Evolutionary conservation across 1,139 yeast genomes (phyloP).

Genomic region (Pneumocystis murina): DNA sequence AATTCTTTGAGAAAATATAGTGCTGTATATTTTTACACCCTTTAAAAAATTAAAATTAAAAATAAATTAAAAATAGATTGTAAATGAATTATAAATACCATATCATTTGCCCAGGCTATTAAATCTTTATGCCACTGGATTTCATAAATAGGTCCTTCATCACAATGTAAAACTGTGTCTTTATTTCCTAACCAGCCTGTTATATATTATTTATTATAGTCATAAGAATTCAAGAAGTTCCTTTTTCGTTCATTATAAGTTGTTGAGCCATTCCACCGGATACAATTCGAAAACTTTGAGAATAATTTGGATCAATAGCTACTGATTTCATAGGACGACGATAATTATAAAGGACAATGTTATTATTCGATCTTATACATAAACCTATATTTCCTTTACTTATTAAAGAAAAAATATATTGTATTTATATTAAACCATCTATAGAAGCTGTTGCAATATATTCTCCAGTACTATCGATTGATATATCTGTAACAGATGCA

Average conservation of each 20-base stretch:
- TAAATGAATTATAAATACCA: conserved; percentile 26
- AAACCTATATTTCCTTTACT: conserved; percentile 6
- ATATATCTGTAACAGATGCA: conserved; percentile 62
- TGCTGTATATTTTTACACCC: conserved; percentile 16
- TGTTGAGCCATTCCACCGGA: conserved; percentile 90
- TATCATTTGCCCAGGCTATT: conserved; percentile 72
- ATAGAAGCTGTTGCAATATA: conserved; percentile 11
- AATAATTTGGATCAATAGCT: conserved; percentile 58
- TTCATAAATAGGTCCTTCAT: conserved; percentile 59
- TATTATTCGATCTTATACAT: conserved; percentile 3
- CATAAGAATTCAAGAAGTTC: background rate
- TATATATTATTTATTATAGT: background rate
- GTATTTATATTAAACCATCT: conserved; percentile 5
- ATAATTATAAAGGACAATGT: conserved; percentile 39
- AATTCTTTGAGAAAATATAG: conserved; percentile 14
- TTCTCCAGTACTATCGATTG: conserved; percentile 27
- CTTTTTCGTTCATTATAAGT: conserved; percentile 50
- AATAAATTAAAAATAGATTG: background rate
- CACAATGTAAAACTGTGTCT: conserved; percentile 49
- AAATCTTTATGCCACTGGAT: conserved; percentile 49
- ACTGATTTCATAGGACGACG: conserved; percentile 82
- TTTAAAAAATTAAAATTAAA: conserved; percentile 1
- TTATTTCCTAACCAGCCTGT: conserved; percentile 73
- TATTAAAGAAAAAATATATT: background rate
- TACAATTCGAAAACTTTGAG: conserved; percentile 33